A percentile compares a stretch with the other conserved stretches of the same genome.
phyloP scores from a whole-genome alignment of 2,329 filamentous ascomycete species.

The Fusarium sacchari region DNA sequence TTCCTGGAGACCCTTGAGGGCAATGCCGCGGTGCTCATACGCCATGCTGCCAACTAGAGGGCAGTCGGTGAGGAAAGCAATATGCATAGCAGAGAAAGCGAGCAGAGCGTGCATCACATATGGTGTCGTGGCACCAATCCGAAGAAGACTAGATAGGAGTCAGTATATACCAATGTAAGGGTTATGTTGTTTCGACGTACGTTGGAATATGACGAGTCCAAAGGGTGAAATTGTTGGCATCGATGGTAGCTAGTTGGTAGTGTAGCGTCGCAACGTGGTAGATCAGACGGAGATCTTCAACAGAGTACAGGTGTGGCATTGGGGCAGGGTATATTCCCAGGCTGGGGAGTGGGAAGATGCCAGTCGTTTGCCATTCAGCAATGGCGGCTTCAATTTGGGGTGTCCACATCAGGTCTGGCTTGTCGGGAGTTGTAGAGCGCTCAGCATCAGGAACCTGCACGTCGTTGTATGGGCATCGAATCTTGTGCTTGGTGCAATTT shows the following conservation, averaged over 20 bases:
- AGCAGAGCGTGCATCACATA: constrained; percentile 96
- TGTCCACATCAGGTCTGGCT: constrained; percentile 82
- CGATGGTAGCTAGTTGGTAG: constrained; percentile 79
- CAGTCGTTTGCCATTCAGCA: constrained; percentile 83
- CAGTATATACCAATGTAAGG: constrained; percentile 14
- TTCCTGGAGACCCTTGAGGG: constrained; percentile 87
- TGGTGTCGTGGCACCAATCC: constrained; percentile 80
- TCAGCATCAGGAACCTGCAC: constrained; percentile 72
- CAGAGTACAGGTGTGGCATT: constrained; percentile 76
- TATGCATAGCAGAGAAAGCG: constrained; percentile 92
- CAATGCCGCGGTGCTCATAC: constrained; percentile 86
- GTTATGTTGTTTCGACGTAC: constrained; percentile 63
- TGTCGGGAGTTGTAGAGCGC: constrained; percentile 68
- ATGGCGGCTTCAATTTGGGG: constrained; percentile 85
- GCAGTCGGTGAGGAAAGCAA: constrained; percentile 89
- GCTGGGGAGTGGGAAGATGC: constrained; percentile 85
- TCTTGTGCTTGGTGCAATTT: constrained; percentile 99
- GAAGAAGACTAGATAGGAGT: constrained; percentile 59
- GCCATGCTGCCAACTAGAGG: constrained; percentile 87
- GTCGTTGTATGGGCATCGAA: constrained; percentile 97
- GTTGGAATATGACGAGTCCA: constrained; percentile 94
- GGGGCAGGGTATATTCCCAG: constrained; percentile 80
- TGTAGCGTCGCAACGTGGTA: constrained; percentile 90
- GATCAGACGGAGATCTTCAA: constrained; percentile 86
- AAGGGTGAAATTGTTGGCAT: constrained; percentile 85